Percentiles rank a stretch among this genome's conserved stretches.
Evolutionary conservation across 768 basidiomycete species (phyloP).

Genomic region (Amanita phalloides): DNA sequence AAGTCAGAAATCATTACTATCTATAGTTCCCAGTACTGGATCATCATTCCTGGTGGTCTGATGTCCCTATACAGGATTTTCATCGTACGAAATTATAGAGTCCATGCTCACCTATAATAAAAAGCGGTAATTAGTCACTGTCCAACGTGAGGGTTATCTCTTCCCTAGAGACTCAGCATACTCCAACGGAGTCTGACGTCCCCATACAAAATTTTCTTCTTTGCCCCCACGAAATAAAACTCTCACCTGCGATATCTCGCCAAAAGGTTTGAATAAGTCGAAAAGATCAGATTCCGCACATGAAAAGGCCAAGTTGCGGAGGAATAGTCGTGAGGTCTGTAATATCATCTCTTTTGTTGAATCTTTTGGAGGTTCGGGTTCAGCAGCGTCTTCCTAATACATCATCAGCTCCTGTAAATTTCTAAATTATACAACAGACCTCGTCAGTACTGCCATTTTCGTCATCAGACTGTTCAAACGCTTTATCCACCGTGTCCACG

Average conservation of each 20-base stretch:
- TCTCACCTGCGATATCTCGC: conserved; percentile 68
- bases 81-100: conserved; percentile 21
- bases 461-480: conserved; percentile 54
- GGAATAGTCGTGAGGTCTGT: conserved; percentile 71
- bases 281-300: conserved; percentile 65
- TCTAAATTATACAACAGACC: conserved; percentile 3
- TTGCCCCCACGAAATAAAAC: not conserved
- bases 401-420: not conserved
- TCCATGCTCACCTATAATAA: conserved; percentile 26
- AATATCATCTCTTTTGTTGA: conserved; percentile 44
- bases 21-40: conserved; percentile 32
- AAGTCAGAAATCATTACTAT: conserved; percentile 33
- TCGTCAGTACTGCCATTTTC: conserved; percentile 16
- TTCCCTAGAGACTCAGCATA: conserved; percentile 18
- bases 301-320: conserved; percentile 91
- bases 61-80: conserved; percentile 49
- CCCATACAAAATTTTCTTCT: conserved; percentile 42
- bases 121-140: conserved; percentile 10
- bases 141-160: conserved; percentile 7
- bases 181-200: conserved; percentile 41
- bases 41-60: conserved; percentile 56
- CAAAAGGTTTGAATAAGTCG: conserved; percentile 56
- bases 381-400: not conserved
- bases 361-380: conserved; percentile 21
- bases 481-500: conserved; percentile 32